Evolutionary conservation across 108 stramenopile species (phyloP).

Genomic region (Mayamaea pseudoterrestris): DNA sequence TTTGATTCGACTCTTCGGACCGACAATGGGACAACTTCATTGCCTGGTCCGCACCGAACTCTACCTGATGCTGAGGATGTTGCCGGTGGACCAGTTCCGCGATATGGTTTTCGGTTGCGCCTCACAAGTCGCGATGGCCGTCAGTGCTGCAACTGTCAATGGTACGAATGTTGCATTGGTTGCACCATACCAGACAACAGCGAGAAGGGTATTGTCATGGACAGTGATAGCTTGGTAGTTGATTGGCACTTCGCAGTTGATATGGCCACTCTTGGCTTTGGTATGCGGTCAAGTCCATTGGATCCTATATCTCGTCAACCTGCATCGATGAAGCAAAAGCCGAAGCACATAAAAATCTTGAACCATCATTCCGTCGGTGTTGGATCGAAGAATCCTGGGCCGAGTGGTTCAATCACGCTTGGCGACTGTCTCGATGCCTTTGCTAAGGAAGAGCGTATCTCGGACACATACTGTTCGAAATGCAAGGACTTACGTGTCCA

Average conservation of each 20-base stretch:
- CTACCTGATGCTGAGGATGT: constrained; percentile 60
- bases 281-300: constrained; percentile 19
- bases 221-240: constrained; percentile 73
- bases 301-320: constrained; percentile 15
- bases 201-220: constrained; percentile 51
- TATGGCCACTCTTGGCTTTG: constrained; percentile 64
- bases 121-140: constrained; percentile 65
- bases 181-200: constrained; percentile 79
- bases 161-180: constrained; percentile 81
- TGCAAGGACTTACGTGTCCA: constrained; percentile 86
- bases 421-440: constrained; percentile 81
- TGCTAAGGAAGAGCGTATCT: constrained; percentile 78
- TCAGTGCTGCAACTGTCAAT: constrained; percentile 66
- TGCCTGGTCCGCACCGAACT: constrained; percentile 35
- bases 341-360: constrained; percentile 19
- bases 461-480: constrained; percentile 78
- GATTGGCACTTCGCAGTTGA: constrained; percentile 87
- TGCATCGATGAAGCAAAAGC: constrained; percentile 15
- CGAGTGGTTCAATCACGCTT: constrained; percentile 56
- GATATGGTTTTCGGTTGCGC: constrained; percentile 75
- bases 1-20: background rate
- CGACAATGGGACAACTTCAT: constrained; percentile 4
- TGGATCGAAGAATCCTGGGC: constrained; percentile 33
- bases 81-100: constrained; percentile 58
- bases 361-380: constrained; percentile 52